Conservation (phyloP, 352 stramenopile genomes). For the Phytophthora agathidicida region DNA sequence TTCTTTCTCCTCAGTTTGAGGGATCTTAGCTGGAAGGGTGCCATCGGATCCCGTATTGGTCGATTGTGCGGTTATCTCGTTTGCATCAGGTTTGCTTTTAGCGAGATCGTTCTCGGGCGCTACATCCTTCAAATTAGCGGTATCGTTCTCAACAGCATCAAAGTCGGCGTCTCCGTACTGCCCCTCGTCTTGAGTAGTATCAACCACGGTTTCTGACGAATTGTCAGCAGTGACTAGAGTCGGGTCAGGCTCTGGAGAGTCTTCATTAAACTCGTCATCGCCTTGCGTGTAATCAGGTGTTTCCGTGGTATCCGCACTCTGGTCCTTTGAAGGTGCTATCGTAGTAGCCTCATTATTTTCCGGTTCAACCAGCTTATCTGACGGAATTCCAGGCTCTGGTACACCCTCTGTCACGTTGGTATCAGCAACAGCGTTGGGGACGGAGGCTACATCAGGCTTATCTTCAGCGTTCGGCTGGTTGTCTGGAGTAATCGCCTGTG, state of each 20-base stretch:
- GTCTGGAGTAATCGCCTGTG: neutral
- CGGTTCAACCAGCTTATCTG: neutral
- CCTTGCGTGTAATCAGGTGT: constrained; percentile 1
- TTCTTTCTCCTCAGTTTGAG: neutral
- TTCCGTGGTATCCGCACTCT: neutral
- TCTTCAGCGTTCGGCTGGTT: constrained; percentile 2
- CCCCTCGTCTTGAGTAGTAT: constrained; percentile 10
- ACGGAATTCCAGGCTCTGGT: neutral
- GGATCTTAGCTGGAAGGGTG: neutral
- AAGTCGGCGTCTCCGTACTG: constrained; percentile 26
- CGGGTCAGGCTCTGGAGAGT: neutral
- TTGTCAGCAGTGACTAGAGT: neutral
- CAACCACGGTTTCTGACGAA: neutral
- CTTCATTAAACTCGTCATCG: constrained; percentile 3
- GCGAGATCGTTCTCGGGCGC: neutral
- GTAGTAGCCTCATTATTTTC: neutral
- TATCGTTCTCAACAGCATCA: constrained; percentile 19
- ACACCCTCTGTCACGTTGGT: neutral
- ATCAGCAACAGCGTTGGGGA: neutral
- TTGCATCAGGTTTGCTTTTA: neutral
- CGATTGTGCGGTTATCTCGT: neutral
- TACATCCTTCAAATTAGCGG: neutral
- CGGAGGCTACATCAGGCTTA: neutral
- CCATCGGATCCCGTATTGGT: neutral
- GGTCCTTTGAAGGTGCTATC: constrained; percentile 1